Evolutionary conservation across 106 monocot genomes (phyloP), one percentile per base, ranked within the genome.

Genomic region (Dendrobium nobile): DNA sequence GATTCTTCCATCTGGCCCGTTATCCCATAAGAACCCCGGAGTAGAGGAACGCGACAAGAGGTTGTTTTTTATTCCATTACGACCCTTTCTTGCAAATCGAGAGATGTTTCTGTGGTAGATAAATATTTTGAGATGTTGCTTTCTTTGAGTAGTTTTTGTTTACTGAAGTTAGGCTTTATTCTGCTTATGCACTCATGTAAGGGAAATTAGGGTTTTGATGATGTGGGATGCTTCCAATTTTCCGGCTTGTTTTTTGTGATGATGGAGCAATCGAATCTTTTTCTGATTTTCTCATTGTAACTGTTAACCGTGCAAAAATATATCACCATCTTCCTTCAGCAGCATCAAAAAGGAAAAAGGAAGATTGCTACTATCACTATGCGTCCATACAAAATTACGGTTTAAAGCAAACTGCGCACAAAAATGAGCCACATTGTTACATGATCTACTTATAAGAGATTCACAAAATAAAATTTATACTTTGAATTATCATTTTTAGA

Each of bases 21-120:
- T 88, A 72, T 86, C 88, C 47, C 56, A 82, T 24, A 93, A 88
- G 88, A 96, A 96, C 74, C 78, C 87, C 75, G 93, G 96, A 58
- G 96, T 96, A n/a, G 91, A 93, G 4, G 67, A 76, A 77, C 47
- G 47, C 37, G 86, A 87, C 75, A 59, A 72, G 42, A 89, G 85
- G 96, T 96, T 77, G 1, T 24, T 42, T 54, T 83, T 73, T 5
- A 26, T 73, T 42, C 42, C 2, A 9, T 81, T 56, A 56, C 24
- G 3, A n/a, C 42, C 24, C 37, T 56, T 18, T 55, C 51, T 82
- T 77, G 10, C 70, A 31, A 37, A 15, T 70, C 33, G 10, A 37
- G 70, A 61, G 8, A 22, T 61, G 19, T 61, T 22, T 61, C 61
- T 61, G 37, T 70, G 27, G 16, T 13, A 37, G 37, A 9, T 33